phyloP scores from a whole-genome alignment of 306 rosid species.

The Citrullus colocynthis region DNA sequence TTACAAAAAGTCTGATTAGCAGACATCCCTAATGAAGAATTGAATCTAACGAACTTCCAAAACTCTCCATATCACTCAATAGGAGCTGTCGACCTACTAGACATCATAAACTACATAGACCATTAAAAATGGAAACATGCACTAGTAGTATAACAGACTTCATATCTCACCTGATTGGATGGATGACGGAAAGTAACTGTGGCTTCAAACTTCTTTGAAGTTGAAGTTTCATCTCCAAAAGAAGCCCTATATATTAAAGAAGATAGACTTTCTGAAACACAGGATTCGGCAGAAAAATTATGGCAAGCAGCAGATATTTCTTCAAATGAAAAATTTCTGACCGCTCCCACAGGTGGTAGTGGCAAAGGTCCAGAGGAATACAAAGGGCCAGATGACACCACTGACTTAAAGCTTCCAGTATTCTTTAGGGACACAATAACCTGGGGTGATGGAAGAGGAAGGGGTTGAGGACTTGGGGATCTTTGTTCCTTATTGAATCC shows the following conservation, averaged over 20 bases:
- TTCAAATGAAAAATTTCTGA: slow-evolving; percentile 51
- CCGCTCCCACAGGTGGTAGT: slow-evolving; percentile 61
- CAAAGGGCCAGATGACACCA: slow-evolving; percentile 53
- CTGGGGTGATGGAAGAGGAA: slow-evolving; percentile 91
- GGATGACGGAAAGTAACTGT: slow-evolving; percentile 86
- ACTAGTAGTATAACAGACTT: neutral
- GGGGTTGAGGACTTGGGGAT: slow-evolving; percentile 69
- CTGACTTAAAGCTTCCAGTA: slow-evolving; percentile 68
- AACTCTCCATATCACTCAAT: neutral
- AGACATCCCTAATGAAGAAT: neutral
- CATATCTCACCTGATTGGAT: slow-evolving; percentile 49
- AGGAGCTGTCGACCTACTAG: neutral
- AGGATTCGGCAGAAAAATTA: slow-evolving; percentile 68
- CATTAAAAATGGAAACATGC: slow-evolving; percentile 5
- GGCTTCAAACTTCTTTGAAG: slow-evolving; percentile 77
- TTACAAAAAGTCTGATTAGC: neutral
- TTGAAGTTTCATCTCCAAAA: slow-evolving; percentile 73
- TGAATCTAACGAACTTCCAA: neutral
- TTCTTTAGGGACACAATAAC: slow-evolving; percentile 36
- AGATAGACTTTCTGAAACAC: slow-evolving; percentile 80
- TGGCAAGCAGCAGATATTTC: slow-evolving; percentile 78
- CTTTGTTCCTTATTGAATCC: slow-evolving; percentile 50
- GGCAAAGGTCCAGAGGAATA: slow-evolving; percentile 81
- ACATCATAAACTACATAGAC: slow-evolving; percentile 1
- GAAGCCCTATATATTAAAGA: slow-evolving; percentile 77